Base-by-base conservation (phyloP, 306 rosid species). In the Hippophae gyantsensis region DNA sequence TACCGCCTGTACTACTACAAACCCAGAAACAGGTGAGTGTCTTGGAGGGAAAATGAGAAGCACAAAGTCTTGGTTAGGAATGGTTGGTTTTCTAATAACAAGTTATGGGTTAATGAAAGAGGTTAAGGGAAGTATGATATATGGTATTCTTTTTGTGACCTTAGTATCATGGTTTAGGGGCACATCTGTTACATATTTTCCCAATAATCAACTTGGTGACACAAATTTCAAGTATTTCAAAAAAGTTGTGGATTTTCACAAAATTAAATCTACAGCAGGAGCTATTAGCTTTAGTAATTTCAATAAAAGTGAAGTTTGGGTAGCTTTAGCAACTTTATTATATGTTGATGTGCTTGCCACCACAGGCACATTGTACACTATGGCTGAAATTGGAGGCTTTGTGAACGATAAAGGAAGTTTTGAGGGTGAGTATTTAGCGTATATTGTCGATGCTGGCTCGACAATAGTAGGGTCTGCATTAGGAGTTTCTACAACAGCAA, bases 381-480 rank as follows among this genome's bases (percentile, higher is more conserved):
- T 92, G 95, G 99, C 94, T 2, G 95, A 84, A 60, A 54, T 92
- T 52, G 90, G 90, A 18, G 99, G 81, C 3, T 84, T 82, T 58
- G 59, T 79, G 6, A 76, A 88, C 46, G 94, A 92, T 0, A 13
- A 69, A 9, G 96, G 99, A 7, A 79, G 72, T 9, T 92, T 92
- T 64, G 97, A 92, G 74, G 99, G 99, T 18, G 93, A 88, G 57
- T 88, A 88, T 60, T 52, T 80, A 67, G 97, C 99, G 7, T 92
- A 85, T 65, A 56, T 92, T 62, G 82, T 86, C 40, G 99, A 92
- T 63, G 96, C 95, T 0, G 82, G 77, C 3, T 82, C 97, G 2
- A 81, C 96, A 0, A 72, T 88, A 1, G 70, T 77, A 9, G 96
- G 89, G 40, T 76, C 99, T 0, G 45, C 78, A 7, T 62, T 92